Evolutionary conservation across 129 eudicot species (phyloP), one percentile per base, ranked within the genome.

Genomic region (Ambrosia artemisiifolia): DNA sequence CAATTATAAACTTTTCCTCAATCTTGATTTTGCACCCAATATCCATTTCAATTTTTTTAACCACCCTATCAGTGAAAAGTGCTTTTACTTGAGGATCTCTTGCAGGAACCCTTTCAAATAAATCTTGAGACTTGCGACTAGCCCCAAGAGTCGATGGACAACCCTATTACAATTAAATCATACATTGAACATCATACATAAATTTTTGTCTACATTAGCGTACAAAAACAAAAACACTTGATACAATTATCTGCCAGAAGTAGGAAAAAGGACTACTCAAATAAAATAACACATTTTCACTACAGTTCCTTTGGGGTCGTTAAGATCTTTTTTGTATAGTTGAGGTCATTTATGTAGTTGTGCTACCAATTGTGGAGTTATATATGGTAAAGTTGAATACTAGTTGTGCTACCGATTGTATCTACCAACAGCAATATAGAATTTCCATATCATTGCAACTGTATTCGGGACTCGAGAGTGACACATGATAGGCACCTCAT

Each of bases 121-220:
- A 86, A 71, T 92, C 97, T 78, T 92, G 96, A 38, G 97, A 80
- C 84, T 84, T 91, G 69, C 96, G 96, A 63, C 68, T 86, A 36
- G 96, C 96, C 68, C 97, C 97, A 75, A 92, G 97, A 12, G 97
- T 92, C 63, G 96, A 80, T 18, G 97, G 97, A 63, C 97, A 92
- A 75, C 98, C 98, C 98, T 93, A 51, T 63, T 77, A 79, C 40
- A 38, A 72, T 20, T 47, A 80, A 67, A 73, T 20, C 51, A 12
- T 20, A 70, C 50, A 49, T 63, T 63, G 35, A 62, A 55, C 77
- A 63, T 50, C 68, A 54, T 30, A 67, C 56, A 55, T 40, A 34
- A 53, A 43, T 64, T 62, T 17, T 64, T 9, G 38, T 49, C 16
- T 6, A 19, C 2, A 49, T 36, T 63, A 49, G 55, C 36, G 28